These are phyloP conservation scores for Oryza coarctata DNA, from an alignment of 176 grass and related monocot species.

Conservation along the genomic window DNA sequence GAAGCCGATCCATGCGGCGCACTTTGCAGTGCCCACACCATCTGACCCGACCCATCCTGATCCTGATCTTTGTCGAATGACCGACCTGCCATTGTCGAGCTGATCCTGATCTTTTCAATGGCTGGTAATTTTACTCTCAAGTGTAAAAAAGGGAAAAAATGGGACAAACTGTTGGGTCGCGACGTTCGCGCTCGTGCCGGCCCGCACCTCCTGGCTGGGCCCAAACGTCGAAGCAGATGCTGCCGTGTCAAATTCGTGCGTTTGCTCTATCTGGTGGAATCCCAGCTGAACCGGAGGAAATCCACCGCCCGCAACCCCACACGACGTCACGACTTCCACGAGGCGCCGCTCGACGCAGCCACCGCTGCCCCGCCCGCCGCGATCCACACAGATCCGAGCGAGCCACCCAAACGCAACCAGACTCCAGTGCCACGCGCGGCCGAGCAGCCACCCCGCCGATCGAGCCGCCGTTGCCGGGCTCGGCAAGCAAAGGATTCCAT, in stretches of 20 bases:
- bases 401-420: neutral
- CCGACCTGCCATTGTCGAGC: too few relatives aligned
- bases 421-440: neutral
- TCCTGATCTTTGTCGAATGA: neutral
- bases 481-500: neutral
- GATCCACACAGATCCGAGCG: neutral
- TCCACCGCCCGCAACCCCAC: neutral
- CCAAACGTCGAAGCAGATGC: neutral
- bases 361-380: neutral
- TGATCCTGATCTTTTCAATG: neutral
- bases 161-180: neutral
- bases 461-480: constrained; percentile 30
- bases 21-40: too few relatives aligned
- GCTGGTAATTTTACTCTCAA: too few relatives aligned
- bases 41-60: too few relatives aligned
- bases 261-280: too few relatives aligned
- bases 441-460: neutral
- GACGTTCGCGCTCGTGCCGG: neutral
- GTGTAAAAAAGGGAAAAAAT: neutral
- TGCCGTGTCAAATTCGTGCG: neutral
- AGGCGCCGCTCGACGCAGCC: neutral
- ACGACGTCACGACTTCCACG: neutral
- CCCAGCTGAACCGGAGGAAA: neutral
- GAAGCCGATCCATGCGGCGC: too few relatives aligned
- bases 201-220: neutral